A percentile compares a stretch with the other conserved stretches of the same genome.
Conservation (phyloP, 2,329 filamentous ascomycete species). For the Apiospora aurea region DNA sequence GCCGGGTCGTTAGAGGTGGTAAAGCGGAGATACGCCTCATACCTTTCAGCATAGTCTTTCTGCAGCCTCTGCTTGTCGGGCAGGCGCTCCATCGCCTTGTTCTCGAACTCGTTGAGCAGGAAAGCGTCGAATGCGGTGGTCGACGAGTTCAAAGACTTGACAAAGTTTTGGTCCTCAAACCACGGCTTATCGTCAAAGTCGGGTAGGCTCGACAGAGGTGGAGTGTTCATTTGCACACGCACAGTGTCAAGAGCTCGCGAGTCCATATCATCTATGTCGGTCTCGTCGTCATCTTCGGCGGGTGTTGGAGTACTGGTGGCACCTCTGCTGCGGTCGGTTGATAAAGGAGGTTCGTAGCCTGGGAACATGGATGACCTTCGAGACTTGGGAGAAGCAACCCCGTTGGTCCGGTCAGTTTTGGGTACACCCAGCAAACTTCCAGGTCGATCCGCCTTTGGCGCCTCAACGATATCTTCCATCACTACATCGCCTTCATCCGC, state of each 20-base stretch:
- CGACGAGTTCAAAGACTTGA: constrained; percentile 49
- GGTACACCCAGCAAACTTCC: constrained; percentile 17
- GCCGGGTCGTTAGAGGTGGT: constrained; percentile 62
- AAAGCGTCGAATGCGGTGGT: constrained; percentile 52
- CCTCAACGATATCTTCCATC: constrained; percentile 46
- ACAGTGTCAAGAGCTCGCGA: constrained; percentile 56
- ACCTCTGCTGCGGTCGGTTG: constrained; percentile 37
- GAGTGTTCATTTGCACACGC: constrained; percentile 60
- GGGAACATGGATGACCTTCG: constrained; percentile 34
- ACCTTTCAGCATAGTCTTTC: constrained; percentile 54
- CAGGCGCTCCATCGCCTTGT: constrained; percentile 47
- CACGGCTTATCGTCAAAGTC: constrained; percentile 54
- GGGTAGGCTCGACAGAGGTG: constrained; percentile 61
- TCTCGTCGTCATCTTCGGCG: constrained; percentile 59
- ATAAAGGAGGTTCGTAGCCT: constrained; percentile 39
- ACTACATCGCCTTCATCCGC: constrained; percentile 41
- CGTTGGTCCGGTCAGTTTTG: constrained; percentile 28
- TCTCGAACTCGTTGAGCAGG: constrained; percentile 53
- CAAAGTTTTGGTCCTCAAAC: constrained; percentile 55
- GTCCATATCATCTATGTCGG: constrained; percentile 62
- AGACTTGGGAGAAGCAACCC: constrained; percentile 29
- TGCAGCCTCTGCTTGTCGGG: constrained; percentile 49
- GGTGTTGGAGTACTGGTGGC: constrained; percentile 56
- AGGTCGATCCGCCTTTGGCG: neutral
- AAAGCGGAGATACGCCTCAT: constrained; percentile 61